These are phyloP conservation scores for Trichoderma gracile DNA, from an alignment of 2,329 filamentous ascomycete genomes.

Conservation along the genomic window DNA sequence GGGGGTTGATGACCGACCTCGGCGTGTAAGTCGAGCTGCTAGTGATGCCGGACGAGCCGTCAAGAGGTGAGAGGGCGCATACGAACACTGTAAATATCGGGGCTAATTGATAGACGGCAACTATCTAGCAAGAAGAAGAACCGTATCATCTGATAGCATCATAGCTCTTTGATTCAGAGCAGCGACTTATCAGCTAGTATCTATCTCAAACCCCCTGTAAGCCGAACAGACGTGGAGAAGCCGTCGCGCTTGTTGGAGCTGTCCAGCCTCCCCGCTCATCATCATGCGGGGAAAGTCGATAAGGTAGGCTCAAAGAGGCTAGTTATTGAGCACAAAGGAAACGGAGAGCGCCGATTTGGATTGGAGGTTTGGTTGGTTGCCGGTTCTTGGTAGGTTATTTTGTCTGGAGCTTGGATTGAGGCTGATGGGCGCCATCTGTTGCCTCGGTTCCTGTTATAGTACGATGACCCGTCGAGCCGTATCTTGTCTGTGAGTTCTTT, in stretches of 20 bases:
- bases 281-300: conserved; percentile 19
- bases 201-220: conserved; percentile 1
- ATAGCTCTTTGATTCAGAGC: not conserved
- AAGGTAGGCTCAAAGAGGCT: conserved; percentile 5
- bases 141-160: not conserved
- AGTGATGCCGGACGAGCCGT: conserved; percentile 6
- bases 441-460: not conserved
- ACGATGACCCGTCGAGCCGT: no score
- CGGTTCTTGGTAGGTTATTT: not conserved
- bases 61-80: conserved; percentile 10
- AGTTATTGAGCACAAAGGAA: not conserved
- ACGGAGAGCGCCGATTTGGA: not conserved
- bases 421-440: not conserved
- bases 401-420: not conserved
- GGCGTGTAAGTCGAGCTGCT: conserved; percentile 9
- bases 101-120: conserved; percentile 6
- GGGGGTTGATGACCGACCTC: conserved; percentile 12
- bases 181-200: no score
- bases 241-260: not conserved
- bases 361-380: conserved; percentile 3
- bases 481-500: no score
- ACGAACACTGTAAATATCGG: not conserved
- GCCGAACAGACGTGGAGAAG: conserved; percentile 8
- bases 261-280: not conserved
- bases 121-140: conserved; percentile 1